phyloP scores from a whole-genome alignment of 2,329 filamentous ascomycete species.

The Ceratocystis cubensis region DNA sequence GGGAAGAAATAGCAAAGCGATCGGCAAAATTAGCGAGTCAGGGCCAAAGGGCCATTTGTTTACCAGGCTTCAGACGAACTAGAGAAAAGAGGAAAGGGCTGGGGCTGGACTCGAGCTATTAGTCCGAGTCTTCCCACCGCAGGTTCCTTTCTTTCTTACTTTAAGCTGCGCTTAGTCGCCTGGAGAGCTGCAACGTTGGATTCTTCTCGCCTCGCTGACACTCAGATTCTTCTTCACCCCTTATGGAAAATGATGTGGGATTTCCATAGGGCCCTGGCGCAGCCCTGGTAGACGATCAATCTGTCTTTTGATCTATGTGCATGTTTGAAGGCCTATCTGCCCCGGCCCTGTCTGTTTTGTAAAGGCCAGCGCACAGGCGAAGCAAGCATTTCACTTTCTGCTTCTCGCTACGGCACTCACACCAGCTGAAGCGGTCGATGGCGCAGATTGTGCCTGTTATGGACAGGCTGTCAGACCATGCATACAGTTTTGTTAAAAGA shows the following conservation, averaged over 20 bases:
- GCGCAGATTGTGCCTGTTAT: background rate
- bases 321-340: background rate
- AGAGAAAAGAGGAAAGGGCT: background rate
- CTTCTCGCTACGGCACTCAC: background rate
- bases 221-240: background rate
- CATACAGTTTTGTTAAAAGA: background rate
- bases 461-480: background rate
- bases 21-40: conserved; percentile 5
- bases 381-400: background rate
- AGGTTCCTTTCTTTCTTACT: background rate
- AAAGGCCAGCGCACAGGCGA: background rate
- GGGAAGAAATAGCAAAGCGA: background rate
- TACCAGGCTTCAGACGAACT: too few species aligned
- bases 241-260: background rate
- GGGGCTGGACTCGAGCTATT: background rate
- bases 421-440: background rate
- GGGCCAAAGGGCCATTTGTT: background rate
- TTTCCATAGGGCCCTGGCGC: background rate
- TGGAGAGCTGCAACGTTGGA: too few species aligned
- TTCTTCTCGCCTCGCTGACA: background rate
- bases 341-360: too few species aligned
- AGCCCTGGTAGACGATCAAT: background rate
- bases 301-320: background rate
- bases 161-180: background rate
- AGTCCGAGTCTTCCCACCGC: background rate